Evolutionary conservation across 345 rosid genomes (phyloP).

Genomic region (Lumnitzera littorea): DNA sequence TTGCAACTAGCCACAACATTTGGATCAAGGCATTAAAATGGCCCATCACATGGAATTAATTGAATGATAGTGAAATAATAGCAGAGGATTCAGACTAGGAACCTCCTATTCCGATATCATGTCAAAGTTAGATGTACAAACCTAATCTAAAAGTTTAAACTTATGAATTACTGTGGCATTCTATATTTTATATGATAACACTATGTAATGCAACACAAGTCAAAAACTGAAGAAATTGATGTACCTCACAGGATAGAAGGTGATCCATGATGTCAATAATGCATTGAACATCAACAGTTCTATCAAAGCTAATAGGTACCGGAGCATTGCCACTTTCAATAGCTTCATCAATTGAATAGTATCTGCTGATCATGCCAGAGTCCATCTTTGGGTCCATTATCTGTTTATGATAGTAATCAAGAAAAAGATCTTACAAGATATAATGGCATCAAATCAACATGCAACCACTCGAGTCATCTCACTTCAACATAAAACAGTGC

Average conservation of each 20-base stretch:
- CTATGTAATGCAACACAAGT: no score
- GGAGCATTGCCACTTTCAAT: conserved; percentile 86
- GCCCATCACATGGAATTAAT: no score
- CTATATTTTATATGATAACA: no score
- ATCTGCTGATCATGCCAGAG: conserved; percentile 74
- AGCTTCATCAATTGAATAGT: conserved; percentile 89
- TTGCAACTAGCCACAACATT: no score
- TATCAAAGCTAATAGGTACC: conserved; percentile 58
- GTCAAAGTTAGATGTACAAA: no score
- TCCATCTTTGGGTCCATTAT: conserved; percentile 99
- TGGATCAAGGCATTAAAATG: no score
- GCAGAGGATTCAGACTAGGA: no score
- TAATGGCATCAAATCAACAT: not conserved
- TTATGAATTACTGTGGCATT: no score
- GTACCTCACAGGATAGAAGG: conserved; percentile 93
- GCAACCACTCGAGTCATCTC: not conserved
- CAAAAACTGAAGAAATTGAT: no score
- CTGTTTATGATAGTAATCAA: conserved; percentile 22
- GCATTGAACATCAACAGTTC: conserved; percentile 60
- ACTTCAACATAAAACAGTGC: not conserved
- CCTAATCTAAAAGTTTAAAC: no score
- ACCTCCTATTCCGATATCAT: no score
- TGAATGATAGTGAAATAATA: no score
- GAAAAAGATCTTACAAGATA: conserved; percentile 1
- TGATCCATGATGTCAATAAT: conserved; percentile 91